These are phyloP conservation scores for Carex pumila DNA, from an alignment of 176 grass and related monocot genomes.

Conservation along the genomic window DNA sequence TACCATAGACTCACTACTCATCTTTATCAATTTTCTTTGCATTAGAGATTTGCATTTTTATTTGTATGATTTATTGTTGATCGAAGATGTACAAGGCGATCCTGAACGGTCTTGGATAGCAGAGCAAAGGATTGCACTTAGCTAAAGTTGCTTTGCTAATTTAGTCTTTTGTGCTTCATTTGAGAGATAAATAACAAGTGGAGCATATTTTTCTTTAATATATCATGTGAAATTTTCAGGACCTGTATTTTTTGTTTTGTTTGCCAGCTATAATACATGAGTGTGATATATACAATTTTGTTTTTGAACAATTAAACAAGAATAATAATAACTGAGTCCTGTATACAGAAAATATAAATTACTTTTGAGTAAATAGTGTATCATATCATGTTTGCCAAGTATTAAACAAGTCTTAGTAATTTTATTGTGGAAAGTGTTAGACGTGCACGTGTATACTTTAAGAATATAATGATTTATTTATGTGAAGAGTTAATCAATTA, in stretches of 20 bases:
- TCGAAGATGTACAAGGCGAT: slow-evolving; percentile 30
- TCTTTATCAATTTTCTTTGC: too few relatives aligned
- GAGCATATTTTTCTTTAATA: not conserved
- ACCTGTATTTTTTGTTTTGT: not conserved
- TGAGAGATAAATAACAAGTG: not conserved
- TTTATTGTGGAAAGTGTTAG: too few relatives aligned
- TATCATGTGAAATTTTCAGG: not conserved
- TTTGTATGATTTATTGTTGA: too few relatives aligned
- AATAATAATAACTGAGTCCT: not conserved
- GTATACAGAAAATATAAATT: not conserved
- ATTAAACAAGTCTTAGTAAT: too few relatives aligned
- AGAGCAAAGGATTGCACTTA: slow-evolving; percentile 48
- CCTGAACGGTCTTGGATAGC: slow-evolving; percentile 65
- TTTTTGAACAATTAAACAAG: not conserved
- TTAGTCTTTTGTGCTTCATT: not conserved
- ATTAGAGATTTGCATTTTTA: too few relatives aligned
- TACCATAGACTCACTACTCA: too few relatives aligned
- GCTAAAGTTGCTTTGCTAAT: slow-evolving; percentile 17
- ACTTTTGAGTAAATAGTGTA: too few relatives aligned
- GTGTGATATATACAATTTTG: not conserved
- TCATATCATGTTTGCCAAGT: too few relatives aligned
- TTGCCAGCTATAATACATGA: not conserved
- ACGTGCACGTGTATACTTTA: too few relatives aligned
- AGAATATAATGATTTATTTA: too few relatives aligned
- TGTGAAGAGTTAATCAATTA: too few relatives aligned